Conservation (phyloP, 2,329 filamentous ascomycete genomes). For the Calonectria naviculata region DNA sequence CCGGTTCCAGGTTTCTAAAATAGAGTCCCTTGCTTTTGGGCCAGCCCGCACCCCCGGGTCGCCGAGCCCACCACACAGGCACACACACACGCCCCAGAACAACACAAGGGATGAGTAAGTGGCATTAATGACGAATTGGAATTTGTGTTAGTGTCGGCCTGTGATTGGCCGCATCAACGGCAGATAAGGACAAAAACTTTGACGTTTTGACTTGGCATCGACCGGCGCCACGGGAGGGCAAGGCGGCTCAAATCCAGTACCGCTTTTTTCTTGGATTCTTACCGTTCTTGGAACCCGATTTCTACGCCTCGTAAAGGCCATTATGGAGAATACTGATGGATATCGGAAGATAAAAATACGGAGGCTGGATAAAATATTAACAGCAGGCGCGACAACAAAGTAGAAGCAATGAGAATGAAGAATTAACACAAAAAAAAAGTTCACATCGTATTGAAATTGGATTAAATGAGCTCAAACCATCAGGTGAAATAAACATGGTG, state of each 20-base stretch:
- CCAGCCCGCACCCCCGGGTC: neutral
- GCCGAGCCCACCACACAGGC: neutral
- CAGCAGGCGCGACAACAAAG: neutral
- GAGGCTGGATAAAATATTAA: neutral
- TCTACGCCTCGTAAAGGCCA: neutral
- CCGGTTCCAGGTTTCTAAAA: constrained; percentile 15
- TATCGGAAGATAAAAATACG: neutral
- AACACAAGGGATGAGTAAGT: neutral
- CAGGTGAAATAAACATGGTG: neutral
- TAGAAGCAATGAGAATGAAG: neutral
- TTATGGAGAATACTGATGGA: neutral
- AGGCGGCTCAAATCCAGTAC: constrained; percentile 27
- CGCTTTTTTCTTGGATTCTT: neutral
- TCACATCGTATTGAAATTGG: neutral
- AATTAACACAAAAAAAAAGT: neutral
- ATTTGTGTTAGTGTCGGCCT: neutral
- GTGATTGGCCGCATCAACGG: constrained; percentile 32
- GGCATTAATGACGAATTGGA: neutral
- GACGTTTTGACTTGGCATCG: constrained; percentile 27
- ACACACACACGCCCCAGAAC: neutral
- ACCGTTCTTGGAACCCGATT: neutral
- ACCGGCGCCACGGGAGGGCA: constrained; percentile 31
- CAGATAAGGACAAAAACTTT: constrained; percentile 36
- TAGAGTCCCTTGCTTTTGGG: constrained; percentile 8
- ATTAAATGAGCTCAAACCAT: neutral